phyloP scores from a whole-genome alignment of 78 protist genomes.

The Protostelium mycophagum region DNA sequence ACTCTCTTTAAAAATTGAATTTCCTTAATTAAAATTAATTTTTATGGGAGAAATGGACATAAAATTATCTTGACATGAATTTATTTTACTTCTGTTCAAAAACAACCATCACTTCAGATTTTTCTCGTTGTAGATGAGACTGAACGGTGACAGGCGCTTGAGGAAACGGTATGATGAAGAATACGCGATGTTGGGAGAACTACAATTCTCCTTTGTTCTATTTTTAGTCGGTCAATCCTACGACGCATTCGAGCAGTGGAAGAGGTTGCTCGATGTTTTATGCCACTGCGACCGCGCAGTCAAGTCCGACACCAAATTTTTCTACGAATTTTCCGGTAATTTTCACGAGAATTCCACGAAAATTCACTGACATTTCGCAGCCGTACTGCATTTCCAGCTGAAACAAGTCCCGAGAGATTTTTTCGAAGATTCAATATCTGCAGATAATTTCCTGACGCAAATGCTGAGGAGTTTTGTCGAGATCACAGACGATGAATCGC shows the following conservation, averaged over 20 bases:
- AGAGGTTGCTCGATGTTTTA: conserved; percentile 12
- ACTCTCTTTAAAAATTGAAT: too few relatives aligned
- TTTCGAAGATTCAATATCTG: conserved; percentile 18
- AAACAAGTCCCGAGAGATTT: conserved; percentile 24
- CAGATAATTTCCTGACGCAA: conserved; percentile 7
- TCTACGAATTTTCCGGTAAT: conserved; percentile 21
- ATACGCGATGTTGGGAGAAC: conserved; percentile 22
- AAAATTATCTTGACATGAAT: too few relatives aligned
- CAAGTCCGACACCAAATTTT: neutral
- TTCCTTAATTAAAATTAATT: too few relatives aligned
- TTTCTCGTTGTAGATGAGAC: neutral
- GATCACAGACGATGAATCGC: neutral
- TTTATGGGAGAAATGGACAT: too few relatives aligned
- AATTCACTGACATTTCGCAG: neutral
- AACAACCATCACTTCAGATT: too few relatives aligned
- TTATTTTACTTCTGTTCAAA: too few relatives aligned
- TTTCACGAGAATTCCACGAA: neutral
- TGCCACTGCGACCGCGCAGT: conserved; percentile 8
- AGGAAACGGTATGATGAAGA: conserved; percentile 2
- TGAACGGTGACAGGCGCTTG: neutral
- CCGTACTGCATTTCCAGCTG: conserved; percentile 15
- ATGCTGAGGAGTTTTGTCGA: neutral
- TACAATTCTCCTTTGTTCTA: conserved; percentile 17
- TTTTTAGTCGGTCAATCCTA: conserved; percentile 15
- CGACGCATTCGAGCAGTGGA: conserved; percentile 33